Evolutionary conservation across 1,284 basidiomycete genomes (phyloP).

Genomic region (Xerocomus alliaceus): DNA sequence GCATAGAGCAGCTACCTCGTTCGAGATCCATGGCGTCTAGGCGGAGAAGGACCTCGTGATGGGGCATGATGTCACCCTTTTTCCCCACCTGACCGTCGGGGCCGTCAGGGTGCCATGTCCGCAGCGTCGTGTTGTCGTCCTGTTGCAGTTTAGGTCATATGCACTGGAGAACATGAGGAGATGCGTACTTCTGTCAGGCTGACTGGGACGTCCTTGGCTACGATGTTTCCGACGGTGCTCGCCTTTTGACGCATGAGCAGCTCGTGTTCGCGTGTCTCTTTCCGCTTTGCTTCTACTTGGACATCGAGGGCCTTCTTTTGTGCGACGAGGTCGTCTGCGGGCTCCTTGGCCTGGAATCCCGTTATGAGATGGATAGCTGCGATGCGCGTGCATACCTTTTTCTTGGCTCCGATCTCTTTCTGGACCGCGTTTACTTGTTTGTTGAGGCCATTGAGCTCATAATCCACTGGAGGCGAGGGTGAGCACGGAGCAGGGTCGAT

Average conservation of each 20-base stretch:
- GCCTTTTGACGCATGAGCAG: slow-evolving; percentile 81
- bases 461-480: slow-evolving; percentile 69
- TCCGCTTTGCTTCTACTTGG: slow-evolving; percentile 78
- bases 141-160: slow-evolving; percentile 22
- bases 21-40: slow-evolving; percentile 97
- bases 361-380: not conserved
- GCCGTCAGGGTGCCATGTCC: slow-evolving; percentile 88
- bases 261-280: slow-evolving; percentile 81
- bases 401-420: slow-evolving; percentile 93
- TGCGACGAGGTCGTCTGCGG: slow-evolving; percentile 85
- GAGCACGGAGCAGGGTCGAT: slow-evolving; percentile 6
- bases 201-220: slow-evolving; percentile 86
- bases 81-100: slow-evolving; percentile 67
- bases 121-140: slow-evolving; percentile 89
- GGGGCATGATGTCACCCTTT: slow-evolving; percentile 83
- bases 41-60: slow-evolving; percentile 95
- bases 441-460: slow-evolving; percentile 77
- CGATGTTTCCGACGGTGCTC: slow-evolving; percentile 88
- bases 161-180: slow-evolving; percentile 17
- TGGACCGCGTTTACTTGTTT: slow-evolving; percentile 90
- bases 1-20: slow-evolving; percentile 63
- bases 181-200: slow-evolving; percentile 82
- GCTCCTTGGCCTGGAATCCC: slow-evolving; percentile 80
- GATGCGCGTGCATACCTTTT: slow-evolving; percentile 66
- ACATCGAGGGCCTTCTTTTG: slow-evolving; percentile 83